These are phyloP conservation scores for Arthrobotrys conoides DNA, from an alignment of 2,329 filamentous ascomycete genomes.

Conservation along the genomic window DNA sequence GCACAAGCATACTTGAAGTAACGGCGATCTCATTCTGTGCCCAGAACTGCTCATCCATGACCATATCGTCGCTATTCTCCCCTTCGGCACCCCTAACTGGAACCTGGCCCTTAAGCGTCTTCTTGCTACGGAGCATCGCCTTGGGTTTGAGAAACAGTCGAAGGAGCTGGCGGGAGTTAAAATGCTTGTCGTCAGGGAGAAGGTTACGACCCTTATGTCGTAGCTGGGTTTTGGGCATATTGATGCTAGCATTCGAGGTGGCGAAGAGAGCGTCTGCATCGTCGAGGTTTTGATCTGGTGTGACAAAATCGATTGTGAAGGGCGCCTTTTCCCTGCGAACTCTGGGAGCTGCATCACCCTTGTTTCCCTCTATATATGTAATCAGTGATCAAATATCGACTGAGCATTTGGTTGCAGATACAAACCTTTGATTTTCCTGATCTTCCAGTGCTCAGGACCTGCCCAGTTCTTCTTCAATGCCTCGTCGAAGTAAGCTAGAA, in stretches of 20 bases:
- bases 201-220: conserved; percentile 93
- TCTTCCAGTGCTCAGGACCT: conserved; percentile 98
- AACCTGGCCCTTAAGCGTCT: conserved; percentile 52
- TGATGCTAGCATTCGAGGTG: conserved; percentile 83
- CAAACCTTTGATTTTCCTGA: conserved; percentile 87
- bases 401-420: conserved; percentile 63
- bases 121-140: conserved; percentile 70
- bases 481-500: conserved; percentile 97
- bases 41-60: conserved; percentile 98
- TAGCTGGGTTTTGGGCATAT: conserved; percentile 93
- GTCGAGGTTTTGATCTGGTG: conserved; percentile 78
- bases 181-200: conserved; percentile 96
- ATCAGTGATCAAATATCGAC: neutral
- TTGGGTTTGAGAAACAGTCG: conserved; percentile 95
- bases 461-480: conserved; percentile 97
- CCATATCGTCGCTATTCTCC: conserved; percentile 76
- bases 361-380: conserved; percentile 42
- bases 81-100: conserved; percentile 31
- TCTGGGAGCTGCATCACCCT: conserved; percentile 66
- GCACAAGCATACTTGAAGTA: conserved; percentile 60
- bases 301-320: conserved; percentile 91
- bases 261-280: conserved; percentile 87
- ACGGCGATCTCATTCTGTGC: conserved; percentile 76
- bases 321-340: conserved; percentile 94
- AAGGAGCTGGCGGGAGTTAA: conserved; percentile 91